Evolutionary conservation across 768 basidiomycete genomes (phyloP).

Genomic region (Lentinula raphanica): DNA sequence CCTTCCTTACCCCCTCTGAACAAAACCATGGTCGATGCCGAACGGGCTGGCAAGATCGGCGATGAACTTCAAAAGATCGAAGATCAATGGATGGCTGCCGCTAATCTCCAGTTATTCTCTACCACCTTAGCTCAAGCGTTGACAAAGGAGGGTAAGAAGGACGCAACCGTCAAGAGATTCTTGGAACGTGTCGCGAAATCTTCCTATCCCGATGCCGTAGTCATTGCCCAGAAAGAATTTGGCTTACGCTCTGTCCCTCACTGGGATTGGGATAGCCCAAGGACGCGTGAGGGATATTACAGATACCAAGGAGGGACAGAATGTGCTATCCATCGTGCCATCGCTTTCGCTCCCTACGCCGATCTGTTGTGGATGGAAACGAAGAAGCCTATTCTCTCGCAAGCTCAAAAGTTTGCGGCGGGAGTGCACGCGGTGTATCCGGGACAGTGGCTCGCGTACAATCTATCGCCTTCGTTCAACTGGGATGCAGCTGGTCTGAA

Average conservation of each 20-base stretch:
- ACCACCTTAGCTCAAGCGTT: constrained; percentile 65
- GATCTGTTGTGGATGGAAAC: constrained; percentile 97
- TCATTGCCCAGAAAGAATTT: constrained; percentile 75
- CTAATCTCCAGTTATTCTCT: constrained; percentile 77
- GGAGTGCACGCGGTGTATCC: constrained; percentile 83
- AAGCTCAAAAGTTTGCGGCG: constrained; percentile 87
- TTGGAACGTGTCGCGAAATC: constrained; percentile 54
- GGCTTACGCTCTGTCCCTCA: constrained; percentile 69
- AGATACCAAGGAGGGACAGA: constrained; percentile 96
- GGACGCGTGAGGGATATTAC: constrained; percentile 95
- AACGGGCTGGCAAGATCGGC: constrained; percentile 74
- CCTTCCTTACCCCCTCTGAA: constrained; percentile 64
- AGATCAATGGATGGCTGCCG: constrained; percentile 78
- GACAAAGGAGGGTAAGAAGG: constrained; percentile 48
- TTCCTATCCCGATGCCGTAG: constrained; percentile 65
- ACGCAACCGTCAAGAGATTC: constrained; percentile 56
- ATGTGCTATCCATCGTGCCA: constrained; percentile 86
- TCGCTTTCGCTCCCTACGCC: constrained; percentile 92
- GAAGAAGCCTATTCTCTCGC: constrained; percentile 85
- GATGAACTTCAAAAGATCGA: constrained; percentile 81
- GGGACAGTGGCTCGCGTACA: constrained; percentile 94
- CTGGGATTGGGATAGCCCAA: constrained; percentile 94
- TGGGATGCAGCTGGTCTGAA: constrained; percentile 92
- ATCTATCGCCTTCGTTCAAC: constrained; percentile 90
- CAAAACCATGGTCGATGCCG: constrained; percentile 78